phyloP scores from a whole-genome alignment of 2,329 filamentous ascomycete genomes.

The Monilinia laxa region DNA sequence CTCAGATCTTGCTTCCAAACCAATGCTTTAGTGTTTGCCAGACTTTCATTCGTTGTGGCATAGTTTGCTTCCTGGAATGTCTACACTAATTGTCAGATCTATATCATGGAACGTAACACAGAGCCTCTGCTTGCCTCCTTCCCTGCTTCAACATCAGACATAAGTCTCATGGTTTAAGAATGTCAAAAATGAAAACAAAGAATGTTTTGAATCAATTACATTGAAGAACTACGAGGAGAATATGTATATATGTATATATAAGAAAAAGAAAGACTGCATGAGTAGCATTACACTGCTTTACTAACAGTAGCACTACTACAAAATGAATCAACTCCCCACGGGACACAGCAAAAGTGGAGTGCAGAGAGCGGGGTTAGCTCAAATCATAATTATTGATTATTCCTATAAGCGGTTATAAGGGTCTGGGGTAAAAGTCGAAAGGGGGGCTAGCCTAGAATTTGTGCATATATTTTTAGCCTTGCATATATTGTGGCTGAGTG shows the following conservation, averaged over 20 bases:
- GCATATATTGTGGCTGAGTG: conserved; percentile 11
- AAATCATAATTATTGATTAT: background rate
- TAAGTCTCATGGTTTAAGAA: background rate
- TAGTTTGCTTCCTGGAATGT: conserved; percentile 8
- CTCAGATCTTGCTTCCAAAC: conserved; percentile 60
- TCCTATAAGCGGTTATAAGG: background rate
- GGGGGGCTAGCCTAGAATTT: background rate
- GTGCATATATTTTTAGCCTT: conserved; percentile 2
- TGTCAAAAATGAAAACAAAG: background rate
- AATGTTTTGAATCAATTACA: background rate
- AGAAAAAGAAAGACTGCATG: background rate
- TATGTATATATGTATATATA: background rate
- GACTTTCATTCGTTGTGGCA: conserved; percentile 10
- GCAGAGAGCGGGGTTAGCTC: background rate
- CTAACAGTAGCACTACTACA: background rate
- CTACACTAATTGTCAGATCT: conserved; percentile 6
- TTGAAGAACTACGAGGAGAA: background rate
- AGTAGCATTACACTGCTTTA: background rate
- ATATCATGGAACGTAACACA: background rate
- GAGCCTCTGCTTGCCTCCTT: conserved; percentile 1
- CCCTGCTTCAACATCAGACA: conserved; percentile 1
- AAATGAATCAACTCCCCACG: background rate
- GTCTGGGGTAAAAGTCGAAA: conserved; percentile 18
- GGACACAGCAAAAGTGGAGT: background rate
- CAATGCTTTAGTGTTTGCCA: conserved; percentile 43